Evolutionary conservation across 345 rosid genomes (phyloP).

Genomic region (Cardamine chenopodiifolia): DNA sequence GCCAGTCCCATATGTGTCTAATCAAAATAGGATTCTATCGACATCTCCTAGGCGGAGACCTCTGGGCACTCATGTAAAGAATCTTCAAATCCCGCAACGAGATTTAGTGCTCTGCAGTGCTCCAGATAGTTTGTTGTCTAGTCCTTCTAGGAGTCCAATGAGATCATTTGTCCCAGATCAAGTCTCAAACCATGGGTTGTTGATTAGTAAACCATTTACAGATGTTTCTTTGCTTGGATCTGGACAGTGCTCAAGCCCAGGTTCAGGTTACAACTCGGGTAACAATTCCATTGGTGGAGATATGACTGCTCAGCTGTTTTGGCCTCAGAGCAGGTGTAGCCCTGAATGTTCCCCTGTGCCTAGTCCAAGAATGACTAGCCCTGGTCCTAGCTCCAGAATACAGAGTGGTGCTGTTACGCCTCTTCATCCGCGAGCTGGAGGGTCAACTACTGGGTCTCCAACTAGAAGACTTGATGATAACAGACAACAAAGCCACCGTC

Average conservation of each 20-base stretch:
- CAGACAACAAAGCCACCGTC: slow-evolving; percentile 80
- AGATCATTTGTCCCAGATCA: slow-evolving; percentile 75
- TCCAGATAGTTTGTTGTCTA: slow-evolving; percentile 93
- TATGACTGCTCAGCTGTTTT: slow-evolving; percentile 79
- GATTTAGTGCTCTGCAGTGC: slow-evolving; percentile 70
- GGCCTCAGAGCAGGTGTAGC: slow-evolving; percentile 95
- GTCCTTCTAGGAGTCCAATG: slow-evolving; percentile 98
- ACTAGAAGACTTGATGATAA: slow-evolving; percentile 74
- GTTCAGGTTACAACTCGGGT: slow-evolving; percentile 94
- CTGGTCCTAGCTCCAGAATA: slow-evolving; percentile 95
- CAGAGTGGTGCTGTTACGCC: slow-evolving; percentile 99
- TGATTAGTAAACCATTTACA: slow-evolving; percentile 70
- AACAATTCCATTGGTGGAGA: slow-evolving; percentile 96
- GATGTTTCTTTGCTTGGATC: slow-evolving; percentile 83
- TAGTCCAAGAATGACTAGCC: slow-evolving; percentile 96
- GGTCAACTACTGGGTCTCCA: slow-evolving; percentile 67
- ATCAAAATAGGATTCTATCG: slow-evolving; percentile 51
- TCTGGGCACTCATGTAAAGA: slow-evolving; percentile 57
- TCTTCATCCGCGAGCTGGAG: slow-evolving; percentile 89
- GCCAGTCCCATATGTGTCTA: slow-evolving; percentile 52
- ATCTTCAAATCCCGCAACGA: slow-evolving; percentile 68
- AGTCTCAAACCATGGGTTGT: slow-evolving; percentile 62
- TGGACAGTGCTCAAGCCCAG: slow-evolving; percentile 98
- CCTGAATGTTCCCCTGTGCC: slow-evolving; percentile 95
- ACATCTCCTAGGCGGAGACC: slow-evolving; percentile 71